Conservation (phyloP, 805 yeast genomes). For the Saccharomycopsis fodiens region DNA sequence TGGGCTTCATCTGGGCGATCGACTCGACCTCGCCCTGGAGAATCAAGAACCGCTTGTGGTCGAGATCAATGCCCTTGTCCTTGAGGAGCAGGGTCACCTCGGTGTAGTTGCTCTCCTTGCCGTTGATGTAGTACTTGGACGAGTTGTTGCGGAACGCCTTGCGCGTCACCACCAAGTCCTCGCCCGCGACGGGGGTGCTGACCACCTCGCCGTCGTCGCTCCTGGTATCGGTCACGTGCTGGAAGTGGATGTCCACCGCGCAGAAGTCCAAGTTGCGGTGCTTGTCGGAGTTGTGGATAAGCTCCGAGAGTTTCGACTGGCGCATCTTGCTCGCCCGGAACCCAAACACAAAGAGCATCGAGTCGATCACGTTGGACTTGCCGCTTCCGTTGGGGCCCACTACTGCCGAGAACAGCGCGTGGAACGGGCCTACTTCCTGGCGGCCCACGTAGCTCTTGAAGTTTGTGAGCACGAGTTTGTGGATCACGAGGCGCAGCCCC, state of each 20-base stretch:
- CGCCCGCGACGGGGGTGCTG: slow-evolving; percentile 41
- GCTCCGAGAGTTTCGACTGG: slow-evolving; percentile 85
- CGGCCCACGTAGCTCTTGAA: slow-evolving; percentile 95
- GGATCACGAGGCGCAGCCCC: slow-evolving; percentile 59
- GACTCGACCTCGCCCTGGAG: slow-evolving; percentile 98
- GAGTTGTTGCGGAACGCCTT: slow-evolving; percentile 69
- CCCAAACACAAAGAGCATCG: slow-evolving; percentile 93
- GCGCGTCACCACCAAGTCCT: slow-evolving; percentile 62
- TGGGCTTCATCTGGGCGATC: slow-evolving; percentile 97
- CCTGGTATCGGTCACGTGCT: slow-evolving; percentile 58
- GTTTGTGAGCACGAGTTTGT: slow-evolving; percentile 64
- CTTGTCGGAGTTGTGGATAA: slow-evolving; percentile 84
- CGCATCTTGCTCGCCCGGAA: slow-evolving; percentile 96
- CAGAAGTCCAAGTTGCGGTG: slow-evolving; percentile 63
- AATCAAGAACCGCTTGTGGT: slow-evolving; percentile 89
- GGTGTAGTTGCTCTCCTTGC: slow-evolving; percentile 59
- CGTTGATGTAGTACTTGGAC: slow-evolving; percentile 73
- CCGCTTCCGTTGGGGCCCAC: slow-evolving; percentile 99
- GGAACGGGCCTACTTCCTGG: slow-evolving; percentile 92
- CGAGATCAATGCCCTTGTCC: slow-evolving; percentile 84
- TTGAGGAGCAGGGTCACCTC: slow-evolving; percentile 71
- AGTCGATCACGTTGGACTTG: slow-evolving; percentile 94
- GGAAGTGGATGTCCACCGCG: slow-evolving; percentile 86
- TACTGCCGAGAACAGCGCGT: slow-evolving; percentile 88
- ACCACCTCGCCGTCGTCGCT: slow-evolving; percentile 30